These are phyloP conservation scores for Mortierella sp. DNA, from an alignment of 371 early-diverging fungal genomes.

Conservation along the genomic window DNA sequence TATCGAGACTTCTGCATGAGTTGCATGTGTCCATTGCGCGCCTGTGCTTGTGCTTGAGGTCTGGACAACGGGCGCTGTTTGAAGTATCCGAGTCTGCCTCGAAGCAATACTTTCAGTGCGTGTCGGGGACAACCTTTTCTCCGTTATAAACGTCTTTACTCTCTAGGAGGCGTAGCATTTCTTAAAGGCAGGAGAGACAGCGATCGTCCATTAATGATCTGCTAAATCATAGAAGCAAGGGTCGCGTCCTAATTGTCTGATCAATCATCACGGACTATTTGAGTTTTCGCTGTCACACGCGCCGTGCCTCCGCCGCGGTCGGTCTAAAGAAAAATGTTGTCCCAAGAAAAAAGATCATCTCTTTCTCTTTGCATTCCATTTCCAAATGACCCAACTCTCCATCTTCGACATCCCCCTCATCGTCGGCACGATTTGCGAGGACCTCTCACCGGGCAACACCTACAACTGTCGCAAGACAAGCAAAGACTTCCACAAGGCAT, in stretches of 20 bases:
- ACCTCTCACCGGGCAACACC: slow-evolving; percentile 4
- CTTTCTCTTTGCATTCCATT: not conserved
- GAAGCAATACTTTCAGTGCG: not conserved
- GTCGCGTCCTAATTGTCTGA: not conserved
- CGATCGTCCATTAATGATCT: no score
- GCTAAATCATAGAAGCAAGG: not conserved
- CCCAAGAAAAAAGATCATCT: not conserved
- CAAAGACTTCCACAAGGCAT: not conserved
- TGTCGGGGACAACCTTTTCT: not conserved
- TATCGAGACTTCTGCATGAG: no score
- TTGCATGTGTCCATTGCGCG: no score
- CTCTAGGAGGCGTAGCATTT: not conserved
- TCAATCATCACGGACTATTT: not conserved
- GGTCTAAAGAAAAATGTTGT: not conserved
- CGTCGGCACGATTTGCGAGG: slow-evolving; percentile 15
- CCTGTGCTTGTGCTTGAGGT: not conserved
- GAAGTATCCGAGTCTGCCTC: not conserved
- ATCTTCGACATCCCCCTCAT: slow-evolving; percentile 16
- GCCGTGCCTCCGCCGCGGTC: not conserved
- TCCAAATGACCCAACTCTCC: not conserved
- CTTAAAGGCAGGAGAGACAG: not conserved
- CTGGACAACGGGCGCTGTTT: not conserved
- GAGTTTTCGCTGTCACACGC: not conserved
- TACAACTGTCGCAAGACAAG: slow-evolving; percentile 1
- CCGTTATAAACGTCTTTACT: no score